Conservation (phyloP, 108 stramenopile species). For the Cyclotella baltica region DNA sequence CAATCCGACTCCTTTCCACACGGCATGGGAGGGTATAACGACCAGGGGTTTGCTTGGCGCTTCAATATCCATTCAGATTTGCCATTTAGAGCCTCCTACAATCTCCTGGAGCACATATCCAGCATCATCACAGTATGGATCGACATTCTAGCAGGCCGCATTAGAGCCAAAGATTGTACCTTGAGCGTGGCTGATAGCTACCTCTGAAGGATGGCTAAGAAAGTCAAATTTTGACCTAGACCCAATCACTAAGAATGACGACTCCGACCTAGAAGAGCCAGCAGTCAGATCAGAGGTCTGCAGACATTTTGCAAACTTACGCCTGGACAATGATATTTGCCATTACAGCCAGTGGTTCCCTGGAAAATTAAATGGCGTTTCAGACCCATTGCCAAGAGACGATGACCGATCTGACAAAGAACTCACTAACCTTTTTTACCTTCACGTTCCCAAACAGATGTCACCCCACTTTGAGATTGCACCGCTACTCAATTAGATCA, state of each 20-base stretch:
- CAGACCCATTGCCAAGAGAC: constrained; percentile 16
- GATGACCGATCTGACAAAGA: constrained; percentile 10
- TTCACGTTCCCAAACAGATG: constrained; percentile 18
- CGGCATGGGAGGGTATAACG: constrained; percentile 35
- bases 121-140: constrained; percentile 27
- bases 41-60: constrained; percentile 32
- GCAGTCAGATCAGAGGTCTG: constrained; percentile 3
- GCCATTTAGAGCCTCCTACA: constrained; percentile 33
- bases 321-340: neutral
- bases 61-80: constrained; percentile 10
- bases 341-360: constrained; percentile 38
- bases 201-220: constrained; percentile 18
- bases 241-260: neutral
- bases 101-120: constrained; percentile 34
- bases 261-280: constrained; percentile 3
- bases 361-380: constrained; percentile 13
- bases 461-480: constrained; percentile 9
- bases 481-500: constrained; percentile 27
- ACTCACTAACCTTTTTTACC: constrained; percentile 13
- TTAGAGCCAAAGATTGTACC: neutral
- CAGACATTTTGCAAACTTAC: neutral
- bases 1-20: constrained; percentile 29
- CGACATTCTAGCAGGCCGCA: constrained; percentile 16
- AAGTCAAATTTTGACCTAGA: constrained; percentile 18
- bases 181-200: constrained; percentile 19